Percentiles rank a stretch among this genome's conserved stretches.
Conservation (phyloP, 148 eudicot genomes). For the Hydrangea macrophylla region DNA sequence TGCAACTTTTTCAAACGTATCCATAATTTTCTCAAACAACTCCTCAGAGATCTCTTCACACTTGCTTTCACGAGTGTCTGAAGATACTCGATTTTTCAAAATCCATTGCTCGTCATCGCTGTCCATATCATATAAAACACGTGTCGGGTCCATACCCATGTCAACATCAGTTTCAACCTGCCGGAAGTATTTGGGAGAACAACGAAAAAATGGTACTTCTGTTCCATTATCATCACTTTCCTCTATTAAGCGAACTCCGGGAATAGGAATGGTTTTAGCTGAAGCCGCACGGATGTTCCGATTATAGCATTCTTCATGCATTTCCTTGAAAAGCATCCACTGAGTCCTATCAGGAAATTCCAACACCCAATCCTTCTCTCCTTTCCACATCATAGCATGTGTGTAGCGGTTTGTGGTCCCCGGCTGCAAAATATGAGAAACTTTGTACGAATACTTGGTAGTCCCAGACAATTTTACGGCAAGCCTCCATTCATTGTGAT, state of each 20-base stretch:
- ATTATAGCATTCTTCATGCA: conserved; percentile 88
- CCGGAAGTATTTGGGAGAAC: conserved; percentile 49
- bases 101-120: conserved; percentile 94
- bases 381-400: conserved; percentile 99
- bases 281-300: conserved; percentile 92
- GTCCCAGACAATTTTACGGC: conserved; percentile 62
- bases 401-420: conserved; percentile 86
- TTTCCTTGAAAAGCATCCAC: conserved; percentile 87
- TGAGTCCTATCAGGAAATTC: conserved; percentile 88
- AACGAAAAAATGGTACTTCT: conserved; percentile 52
- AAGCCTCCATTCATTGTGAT: conserved; percentile 82
- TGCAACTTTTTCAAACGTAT: conserved; percentile 80
- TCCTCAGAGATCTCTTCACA: conserved; percentile 57
- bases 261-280: conserved; percentile 92
- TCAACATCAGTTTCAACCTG: conserved; percentile 80
- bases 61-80: conserved; percentile 14
- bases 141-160: conserved; percentile 75
- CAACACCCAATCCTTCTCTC: conserved; percentile 86
- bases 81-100: conserved; percentile 23
- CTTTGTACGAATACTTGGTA: conserved; percentile 68
- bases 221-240: conserved; percentile 47
- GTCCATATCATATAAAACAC: conserved; percentile 89
- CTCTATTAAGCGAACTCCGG: conserved; percentile 82
- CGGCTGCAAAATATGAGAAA: conserved; percentile 69
- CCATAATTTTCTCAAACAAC: conserved; percentile 74